phyloP scores from a whole-genome alignment of 495 filamentous ascomycete genomes.

The Bombardia bombarda region DNA sequence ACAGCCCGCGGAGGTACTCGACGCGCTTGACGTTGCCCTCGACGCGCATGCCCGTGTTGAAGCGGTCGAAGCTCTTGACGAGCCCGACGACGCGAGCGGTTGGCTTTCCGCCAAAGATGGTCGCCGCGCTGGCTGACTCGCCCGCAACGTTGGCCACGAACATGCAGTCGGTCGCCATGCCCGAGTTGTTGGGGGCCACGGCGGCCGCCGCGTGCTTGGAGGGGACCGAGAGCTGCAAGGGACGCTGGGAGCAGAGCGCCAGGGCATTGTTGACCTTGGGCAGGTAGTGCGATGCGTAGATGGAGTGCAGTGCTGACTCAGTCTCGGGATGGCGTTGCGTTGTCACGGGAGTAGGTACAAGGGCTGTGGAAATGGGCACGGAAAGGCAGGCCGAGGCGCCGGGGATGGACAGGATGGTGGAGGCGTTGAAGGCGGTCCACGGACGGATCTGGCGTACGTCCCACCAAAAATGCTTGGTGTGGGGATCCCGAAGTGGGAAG shows the following conservation, averaged over 20 bases:
- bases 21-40: slow-evolving; percentile 72
- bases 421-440: slow-evolving; percentile 70
- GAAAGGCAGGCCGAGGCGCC: slow-evolving; percentile 66
- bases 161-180: slow-evolving; percentile 63
- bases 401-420: slow-evolving; percentile 64
- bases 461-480: slow-evolving; percentile 87
- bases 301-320: slow-evolving; percentile 58
- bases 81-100: slow-evolving; percentile 79
- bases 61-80: slow-evolving; percentile 80
- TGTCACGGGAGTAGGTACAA: slow-evolving; percentile 53
- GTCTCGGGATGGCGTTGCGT: slow-evolving; percentile 61
- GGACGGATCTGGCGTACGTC: slow-evolving; percentile 78
- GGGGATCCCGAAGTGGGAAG: slow-evolving; percentile 56
- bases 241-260: slow-evolving; percentile 54
- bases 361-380: slow-evolving; percentile 53
- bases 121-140: slow-evolving; percentile 35
- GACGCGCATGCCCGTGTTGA: slow-evolving; percentile 89
- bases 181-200: slow-evolving; percentile 45
- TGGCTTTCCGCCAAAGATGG: slow-evolving; percentile 61
- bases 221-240: slow-evolving; percentile 51
- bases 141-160: slow-evolving; percentile 56
- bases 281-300: slow-evolving; percentile 63
- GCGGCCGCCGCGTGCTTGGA: slow-evolving; percentile 39
- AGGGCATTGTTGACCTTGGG: slow-evolving; percentile 74
- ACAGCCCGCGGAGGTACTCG: slow-evolving; percentile 74